Evolutionary conservation across 495 filamentous ascomycete species (phyloP).

Genomic region (Aspergillus heteromorphus): DNA sequence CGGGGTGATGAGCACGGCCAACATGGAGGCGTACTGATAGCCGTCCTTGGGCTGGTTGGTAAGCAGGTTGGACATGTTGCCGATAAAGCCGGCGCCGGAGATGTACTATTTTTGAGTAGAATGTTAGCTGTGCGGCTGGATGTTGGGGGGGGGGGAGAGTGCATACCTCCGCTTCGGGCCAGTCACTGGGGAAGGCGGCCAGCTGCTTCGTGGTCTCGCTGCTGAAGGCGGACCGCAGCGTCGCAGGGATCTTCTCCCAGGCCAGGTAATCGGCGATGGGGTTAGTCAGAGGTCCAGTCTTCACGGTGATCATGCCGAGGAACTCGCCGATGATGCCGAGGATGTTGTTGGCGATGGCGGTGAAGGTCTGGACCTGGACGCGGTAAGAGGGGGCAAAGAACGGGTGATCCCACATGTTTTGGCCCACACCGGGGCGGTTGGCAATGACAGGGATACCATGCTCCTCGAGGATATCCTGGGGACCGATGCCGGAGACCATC

Average conservation of each 20-base stretch:
- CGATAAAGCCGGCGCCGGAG: constrained; percentile 29
- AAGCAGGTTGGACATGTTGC: constrained; percentile 37
- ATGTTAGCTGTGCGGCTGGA: background rate
- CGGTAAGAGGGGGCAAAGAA: constrained; percentile 19
- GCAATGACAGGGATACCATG: constrained; percentile 36
- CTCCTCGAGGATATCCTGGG: constrained; percentile 25
- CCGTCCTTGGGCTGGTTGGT: constrained; percentile 34
- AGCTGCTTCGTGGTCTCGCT: constrained; percentile 22
- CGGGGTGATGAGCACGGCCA: constrained; percentile 40
- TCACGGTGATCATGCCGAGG: constrained; percentile 1
- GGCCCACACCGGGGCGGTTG: constrained; percentile 44
- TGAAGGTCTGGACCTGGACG: constrained; percentile 19
- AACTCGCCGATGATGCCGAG: constrained; percentile 4
- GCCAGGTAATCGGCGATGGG: constrained; percentile 36
- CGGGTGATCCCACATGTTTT: constrained; percentile 43
- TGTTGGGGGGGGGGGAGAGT: constrained; percentile 5
- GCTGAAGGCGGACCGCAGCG: constrained; percentile 20
- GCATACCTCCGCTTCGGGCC: constrained; percentile 52
- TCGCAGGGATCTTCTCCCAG: constrained; percentile 46
- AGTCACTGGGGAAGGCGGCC: constrained; percentile 41
- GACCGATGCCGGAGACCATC: constrained; percentile 35
- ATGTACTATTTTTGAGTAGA: constrained; percentile 21
- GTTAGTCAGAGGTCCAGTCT: constrained; percentile 31
- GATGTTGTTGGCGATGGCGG: background rate
- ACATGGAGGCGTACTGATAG: constrained; percentile 43